Evolutionary conservation across 768 basidiomycete species (phyloP).

Genomic region (Pleurotus djamor): DNA sequence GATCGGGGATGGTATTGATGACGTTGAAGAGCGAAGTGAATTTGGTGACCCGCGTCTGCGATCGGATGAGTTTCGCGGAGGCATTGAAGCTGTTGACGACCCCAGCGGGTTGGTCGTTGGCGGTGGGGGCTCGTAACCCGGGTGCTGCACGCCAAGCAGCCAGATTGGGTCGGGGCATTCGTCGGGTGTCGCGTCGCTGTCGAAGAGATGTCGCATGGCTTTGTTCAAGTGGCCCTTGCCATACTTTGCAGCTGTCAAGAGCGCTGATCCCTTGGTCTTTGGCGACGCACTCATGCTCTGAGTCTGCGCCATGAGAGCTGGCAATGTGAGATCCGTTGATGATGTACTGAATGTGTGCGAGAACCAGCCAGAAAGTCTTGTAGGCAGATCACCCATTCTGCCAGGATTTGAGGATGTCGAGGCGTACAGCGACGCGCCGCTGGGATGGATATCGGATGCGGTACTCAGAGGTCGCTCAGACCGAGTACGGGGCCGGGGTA

Average conservation of each 20-base stretch:
- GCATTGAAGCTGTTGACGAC: slow-evolving; percentile 9
- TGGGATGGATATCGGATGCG: slow-evolving; percentile 37
- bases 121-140: slow-evolving; percentile 59
- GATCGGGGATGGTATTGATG: slow-evolving; percentile 22
- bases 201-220: slow-evolving; percentile 87
- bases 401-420: slow-evolving; percentile 42
- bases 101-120: slow-evolving; percentile 13
- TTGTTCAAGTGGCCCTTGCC: slow-evolving; percentile 79
- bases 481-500: slow-evolving; percentile 53
- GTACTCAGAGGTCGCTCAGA: slow-evolving; percentile 53
- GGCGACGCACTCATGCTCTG: slow-evolving; percentile 17
- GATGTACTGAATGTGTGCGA: slow-evolving; percentile 75
- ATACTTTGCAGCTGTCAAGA: slow-evolving; percentile 69
- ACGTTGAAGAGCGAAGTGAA: slow-evolving; percentile 42
- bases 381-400: slow-evolving; percentile 68
- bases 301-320: slow-evolving; percentile 38
- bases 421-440: slow-evolving; percentile 27
- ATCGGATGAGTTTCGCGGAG: slow-evolving; percentile 10
- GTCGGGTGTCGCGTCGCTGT: slow-evolving; percentile 85
- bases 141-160: slow-evolving; percentile 83
- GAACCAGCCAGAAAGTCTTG: slow-evolving; percentile 79
- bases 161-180: slow-evolving; percentile 83
- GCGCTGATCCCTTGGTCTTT: slow-evolving; percentile 32
- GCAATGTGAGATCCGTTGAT: slow-evolving; percentile 67
- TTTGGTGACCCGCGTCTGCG: slow-evolving; percentile 26